These are phyloP conservation scores for Fusarium redolens DNA, from an alignment of 2,329 filamentous ascomycete genomes.

Conservation along the genomic window DNA sequence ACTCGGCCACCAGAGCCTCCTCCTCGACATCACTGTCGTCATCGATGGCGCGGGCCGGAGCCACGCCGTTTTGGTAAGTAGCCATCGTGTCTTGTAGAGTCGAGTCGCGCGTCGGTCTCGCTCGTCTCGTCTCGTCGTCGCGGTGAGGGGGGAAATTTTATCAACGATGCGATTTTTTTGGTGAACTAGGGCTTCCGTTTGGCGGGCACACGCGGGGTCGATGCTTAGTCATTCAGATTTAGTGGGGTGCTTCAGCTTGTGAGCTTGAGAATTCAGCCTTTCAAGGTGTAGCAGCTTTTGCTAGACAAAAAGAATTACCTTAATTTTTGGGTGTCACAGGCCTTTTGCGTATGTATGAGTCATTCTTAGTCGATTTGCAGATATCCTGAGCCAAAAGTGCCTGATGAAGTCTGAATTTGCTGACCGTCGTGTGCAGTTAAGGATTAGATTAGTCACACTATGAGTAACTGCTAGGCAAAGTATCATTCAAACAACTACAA, in stretches of 20 bases:
- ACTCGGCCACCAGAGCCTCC: conserved; percentile 94
- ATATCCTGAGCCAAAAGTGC: conserved; percentile 15
- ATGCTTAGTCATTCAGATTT: conserved; percentile 13
- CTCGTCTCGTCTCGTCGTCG: conserved; percentile 44
- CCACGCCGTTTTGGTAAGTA: conserved; percentile 70
- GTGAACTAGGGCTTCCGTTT: conserved; percentile 54
- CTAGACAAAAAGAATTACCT: conserved; percentile 6
- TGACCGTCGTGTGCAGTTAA: conserved; percentile 31
- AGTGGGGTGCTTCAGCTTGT: conserved; percentile 46
- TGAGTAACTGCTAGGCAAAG: conserved; percentile 26
- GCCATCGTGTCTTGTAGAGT: conserved; percentile 61
- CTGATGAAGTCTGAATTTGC: conserved; percentile 21
- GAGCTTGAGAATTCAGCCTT: conserved; percentile 18
- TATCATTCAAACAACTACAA: conserved; percentile 19
- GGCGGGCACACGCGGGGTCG: conserved; percentile 41
- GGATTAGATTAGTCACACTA: conserved; percentile 43
- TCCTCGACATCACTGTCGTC: conserved; percentile 96
- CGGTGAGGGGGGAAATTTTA: conserved; percentile 53
- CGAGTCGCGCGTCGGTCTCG: conserved; percentile 46
- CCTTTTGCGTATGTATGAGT: conserved; percentile 39
- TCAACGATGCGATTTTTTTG: conserved; percentile 42
- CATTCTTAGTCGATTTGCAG: conserved; percentile 42
- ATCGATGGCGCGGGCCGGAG: conserved; percentile 70
- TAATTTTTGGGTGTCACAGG: conserved; percentile 16
- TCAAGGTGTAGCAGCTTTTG: conserved; percentile 7